Conservation (phyloP, 2,329 filamentous ascomycete species). For the Diaporthe batatas region DNA sequence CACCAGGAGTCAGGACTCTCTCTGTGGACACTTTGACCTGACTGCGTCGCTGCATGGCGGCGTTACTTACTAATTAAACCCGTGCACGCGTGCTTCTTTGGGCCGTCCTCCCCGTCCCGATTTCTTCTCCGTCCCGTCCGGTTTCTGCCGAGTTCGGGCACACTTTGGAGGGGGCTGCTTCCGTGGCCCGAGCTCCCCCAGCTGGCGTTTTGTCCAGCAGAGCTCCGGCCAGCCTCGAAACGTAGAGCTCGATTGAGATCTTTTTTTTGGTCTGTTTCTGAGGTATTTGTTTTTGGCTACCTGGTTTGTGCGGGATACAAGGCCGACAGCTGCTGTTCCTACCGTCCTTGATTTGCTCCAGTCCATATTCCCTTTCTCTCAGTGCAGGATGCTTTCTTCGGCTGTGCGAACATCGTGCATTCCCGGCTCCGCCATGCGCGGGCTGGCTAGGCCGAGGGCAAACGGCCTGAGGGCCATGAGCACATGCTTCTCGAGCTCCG, state of each 20-base stretch:
- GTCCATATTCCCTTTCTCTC: not conserved
- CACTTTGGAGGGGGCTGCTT: conserved; percentile 1
- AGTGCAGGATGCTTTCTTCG: conserved; percentile 38
- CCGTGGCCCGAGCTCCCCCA: conserved; percentile 33
- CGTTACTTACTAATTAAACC: no score
- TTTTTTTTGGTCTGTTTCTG: not conserved
- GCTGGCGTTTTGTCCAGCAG: conserved; percentile 37
- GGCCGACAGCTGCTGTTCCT: conserved; percentile 4
- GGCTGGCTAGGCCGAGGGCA: conserved; percentile 41
- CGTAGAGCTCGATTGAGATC: conserved; percentile 10
- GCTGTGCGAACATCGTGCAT: conserved; percentile 37
- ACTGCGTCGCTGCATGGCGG: not conserved
- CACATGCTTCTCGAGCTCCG: conserved; percentile 40
- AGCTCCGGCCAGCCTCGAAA: conserved; percentile 24
- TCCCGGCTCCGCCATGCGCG: conserved; percentile 37
- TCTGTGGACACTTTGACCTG: not conserved
- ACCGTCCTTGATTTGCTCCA: not conserved
- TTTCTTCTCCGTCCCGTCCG: conserved; percentile 28
- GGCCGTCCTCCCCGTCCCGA: conserved; percentile 13
- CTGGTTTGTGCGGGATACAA: conserved; percentile 12
- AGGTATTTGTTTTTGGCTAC: conserved; percentile 7
- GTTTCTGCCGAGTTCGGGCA: conserved; percentile 41
- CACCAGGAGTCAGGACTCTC: no score
- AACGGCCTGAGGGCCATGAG: conserved; percentile 39
- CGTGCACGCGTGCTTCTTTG: not conserved